Conservation (phyloP, 1,284 basidiomycete species). For the Microbotryomycetes sp. region DNA sequence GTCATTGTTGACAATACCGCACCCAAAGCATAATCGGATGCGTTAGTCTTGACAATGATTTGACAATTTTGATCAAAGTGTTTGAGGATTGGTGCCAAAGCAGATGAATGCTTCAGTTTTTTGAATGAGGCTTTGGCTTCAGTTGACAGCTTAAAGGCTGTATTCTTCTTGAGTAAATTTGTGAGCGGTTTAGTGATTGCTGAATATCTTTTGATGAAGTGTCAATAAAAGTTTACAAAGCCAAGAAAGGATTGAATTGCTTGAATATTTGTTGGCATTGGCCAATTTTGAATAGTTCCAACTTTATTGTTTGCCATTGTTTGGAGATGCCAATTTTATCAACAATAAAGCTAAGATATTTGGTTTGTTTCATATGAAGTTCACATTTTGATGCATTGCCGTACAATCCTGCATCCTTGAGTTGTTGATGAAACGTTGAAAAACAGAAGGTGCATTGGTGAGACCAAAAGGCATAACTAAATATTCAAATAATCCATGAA, state of each 20-base stretch:
- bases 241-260: slow-evolving; percentile 32
- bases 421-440: slow-evolving; percentile 43
- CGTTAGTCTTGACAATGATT: slow-evolving; percentile 37
- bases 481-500: slow-evolving; percentile 45
- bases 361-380: slow-evolving; percentile 3
- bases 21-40: slow-evolving; percentile 35
- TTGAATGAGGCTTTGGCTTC: slow-evolving; percentile 38
- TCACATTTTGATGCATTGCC: slow-evolving; percentile 12
- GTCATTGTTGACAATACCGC: slow-evolving; percentile 22
- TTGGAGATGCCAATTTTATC: no score
- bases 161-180: not conserved
- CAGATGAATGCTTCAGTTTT: slow-evolving; percentile 42
- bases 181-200: slow-evolving; percentile 3
- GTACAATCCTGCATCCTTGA: slow-evolving; percentile 34
- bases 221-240: slow-evolving; percentile 35
- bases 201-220: slow-evolving; percentile 27
- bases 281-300: slow-evolving; percentile 2
- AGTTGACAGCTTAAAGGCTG: not conserved
- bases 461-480: slow-evolving; percentile 47
- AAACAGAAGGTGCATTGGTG: slow-evolving; percentile 45
- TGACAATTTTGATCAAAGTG: slow-evolving; percentile 36
- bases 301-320: not conserved
- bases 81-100: slow-evolving; percentile 41
- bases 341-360: not conserved
- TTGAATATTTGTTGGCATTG: slow-evolving; percentile 19